Percentiles rank a stretch among this genome's conserved stretches.
These are phyloP conservation scores for Papiliotrema fonsecae DNA, from an alignment of 1,284 basidiomycete genomes.

Conservation along the genomic window DNA sequence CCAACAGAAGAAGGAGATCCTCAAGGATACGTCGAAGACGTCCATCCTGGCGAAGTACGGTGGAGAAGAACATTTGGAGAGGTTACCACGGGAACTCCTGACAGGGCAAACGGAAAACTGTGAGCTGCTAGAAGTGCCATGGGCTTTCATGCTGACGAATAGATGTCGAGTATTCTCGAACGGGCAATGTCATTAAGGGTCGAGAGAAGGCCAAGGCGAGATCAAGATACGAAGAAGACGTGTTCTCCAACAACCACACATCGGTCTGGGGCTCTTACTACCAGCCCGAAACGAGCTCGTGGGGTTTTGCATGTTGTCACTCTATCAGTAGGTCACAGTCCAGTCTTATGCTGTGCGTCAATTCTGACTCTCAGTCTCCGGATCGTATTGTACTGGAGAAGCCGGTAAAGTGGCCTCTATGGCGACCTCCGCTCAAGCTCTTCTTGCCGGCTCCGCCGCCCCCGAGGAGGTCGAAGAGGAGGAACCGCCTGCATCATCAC, in stretches of 20 bases:
- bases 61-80: slow-evolving; percentile 85
- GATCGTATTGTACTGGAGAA: slow-evolving; percentile 88
- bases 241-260: slow-evolving; percentile 90
- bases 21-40: slow-evolving; percentile 79
- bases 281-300: slow-evolving; percentile 61
- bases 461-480: slow-evolving; percentile 29
- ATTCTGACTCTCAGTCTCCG: slow-evolving; percentile 53
- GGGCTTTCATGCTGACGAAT: not conserved
- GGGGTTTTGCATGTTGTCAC: slow-evolving; percentile 97
- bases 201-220: slow-evolving; percentile 73
- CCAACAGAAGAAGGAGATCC: slow-evolving; percentile 82
- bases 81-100: slow-evolving; percentile 72
- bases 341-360: not conserved
- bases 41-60: slow-evolving; percentile 88
- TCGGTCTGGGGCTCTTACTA: slow-evolving; percentile 96
- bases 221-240: slow-evolving; percentile 94
- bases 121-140: slow-evolving; percentile 18
- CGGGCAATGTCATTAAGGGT: slow-evolving; percentile 89
- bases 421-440: slow-evolving; percentile 63
- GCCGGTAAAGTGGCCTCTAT: slow-evolving; percentile 76
- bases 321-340: slow-evolving; percentile 50
- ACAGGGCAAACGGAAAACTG: slow-evolving; percentile 92
- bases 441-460: slow-evolving; percentile 53
- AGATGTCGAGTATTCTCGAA: slow-evolving; percentile 90
- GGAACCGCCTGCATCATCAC: slow-evolving; percentile 12